phyloP scores from a whole-genome alignment of 2,329 filamentous ascomycete species.

The Teratosphaeria nubilosa region DNA sequence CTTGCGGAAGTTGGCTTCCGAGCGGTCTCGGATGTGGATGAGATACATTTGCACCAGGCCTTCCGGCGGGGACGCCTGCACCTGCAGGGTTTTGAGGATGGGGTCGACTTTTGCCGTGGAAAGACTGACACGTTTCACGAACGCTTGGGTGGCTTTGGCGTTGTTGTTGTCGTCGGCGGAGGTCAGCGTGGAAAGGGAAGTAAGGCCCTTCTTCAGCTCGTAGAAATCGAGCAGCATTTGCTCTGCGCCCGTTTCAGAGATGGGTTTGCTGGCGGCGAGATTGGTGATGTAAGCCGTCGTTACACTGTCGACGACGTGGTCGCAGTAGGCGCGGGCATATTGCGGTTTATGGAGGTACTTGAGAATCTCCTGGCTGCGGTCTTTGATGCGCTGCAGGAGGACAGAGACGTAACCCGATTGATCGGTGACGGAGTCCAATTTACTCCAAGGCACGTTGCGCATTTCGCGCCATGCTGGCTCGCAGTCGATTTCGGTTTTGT shows the following conservation, averaged over 20 bases:
- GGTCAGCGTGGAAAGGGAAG: conserved; percentile 55
- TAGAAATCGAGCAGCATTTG: conserved; percentile 98
- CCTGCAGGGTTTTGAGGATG: conserved; percentile 91
- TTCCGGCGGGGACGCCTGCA: conserved; percentile 81
- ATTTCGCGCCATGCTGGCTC: conserved; percentile 93
- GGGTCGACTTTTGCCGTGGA: conserved; percentile 79
- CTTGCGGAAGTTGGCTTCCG: conserved; percentile 90
- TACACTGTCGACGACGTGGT: conserved; percentile 86
- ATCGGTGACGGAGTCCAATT: conserved; percentile 85
- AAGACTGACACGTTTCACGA: conserved; percentile 75
- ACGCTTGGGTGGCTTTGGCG: conserved; percentile 45
- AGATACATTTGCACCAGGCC: conserved; percentile 94
- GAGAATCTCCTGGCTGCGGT: conserved; percentile 63
- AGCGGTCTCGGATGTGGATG: conserved; percentile 90
- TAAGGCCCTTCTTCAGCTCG: conserved; percentile 69
- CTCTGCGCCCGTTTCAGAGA: conserved; percentile 89
- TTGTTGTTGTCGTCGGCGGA: conserved; percentile 39
- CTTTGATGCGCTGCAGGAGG: conserved; percentile 62
- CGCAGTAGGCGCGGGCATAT: conserved; percentile 88
- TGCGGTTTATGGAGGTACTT: conserved; percentile 76
- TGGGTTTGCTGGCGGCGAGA: conserved; percentile 78
- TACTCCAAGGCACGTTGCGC: conserved; percentile 91
- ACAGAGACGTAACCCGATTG: conserved; percentile 87
- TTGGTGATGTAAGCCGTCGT: conserved; percentile 70
- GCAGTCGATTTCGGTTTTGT: conserved; percentile 69